Percentiles rank a stretch among this genome's conserved stretches.
These are phyloP conservation scores for Xylaria cubensis DNA, from an alignment of 495 filamentous ascomycete genomes.

Conservation along the genomic window DNA sequence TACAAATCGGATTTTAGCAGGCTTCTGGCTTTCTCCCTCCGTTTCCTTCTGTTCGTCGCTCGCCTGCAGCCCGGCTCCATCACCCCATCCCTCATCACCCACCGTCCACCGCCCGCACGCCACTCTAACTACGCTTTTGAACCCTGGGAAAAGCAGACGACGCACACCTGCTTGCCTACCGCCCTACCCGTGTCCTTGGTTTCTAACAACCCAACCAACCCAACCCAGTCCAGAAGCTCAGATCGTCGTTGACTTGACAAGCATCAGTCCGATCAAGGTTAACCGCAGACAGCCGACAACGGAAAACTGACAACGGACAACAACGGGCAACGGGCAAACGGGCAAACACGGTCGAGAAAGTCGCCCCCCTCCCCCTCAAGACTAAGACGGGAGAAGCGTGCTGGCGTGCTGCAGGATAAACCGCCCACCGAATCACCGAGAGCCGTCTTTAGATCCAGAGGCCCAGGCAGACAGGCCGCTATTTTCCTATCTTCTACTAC, in stretches of 20 bases:
- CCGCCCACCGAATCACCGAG: slow-evolving; percentile 20
- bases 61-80: neutral
- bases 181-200: neutral
- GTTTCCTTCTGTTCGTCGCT: slow-evolving; percentile 15
- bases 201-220: neutral
- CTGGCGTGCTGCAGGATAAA: slow-evolving; percentile 15
- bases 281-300: neutral
- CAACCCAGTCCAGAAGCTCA: neutral
- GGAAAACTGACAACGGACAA: neutral
- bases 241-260: neutral
- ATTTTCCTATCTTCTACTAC: slow-evolving; percentile 22
- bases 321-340: neutral
- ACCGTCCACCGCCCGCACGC: neutral
- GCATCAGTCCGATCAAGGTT: neutral
- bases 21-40: slow-evolving; percentile 18
- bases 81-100: neutral
- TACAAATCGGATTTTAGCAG: slow-evolving; percentile 26
- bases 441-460: slow-evolving; percentile 7
- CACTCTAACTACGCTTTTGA: neutral
- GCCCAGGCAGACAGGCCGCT: slow-evolving; percentile 16
- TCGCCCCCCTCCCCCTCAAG: neutral
- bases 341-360: neutral
- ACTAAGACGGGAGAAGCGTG: slow-evolving; percentile 12
- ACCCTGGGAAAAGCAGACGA: neutral
- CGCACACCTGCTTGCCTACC: slow-evolving; percentile 15